Base-by-base conservation (phyloP, 2,329 filamentous ascomycete genomes). In the Ascocoryne sarcoides region DNA sequence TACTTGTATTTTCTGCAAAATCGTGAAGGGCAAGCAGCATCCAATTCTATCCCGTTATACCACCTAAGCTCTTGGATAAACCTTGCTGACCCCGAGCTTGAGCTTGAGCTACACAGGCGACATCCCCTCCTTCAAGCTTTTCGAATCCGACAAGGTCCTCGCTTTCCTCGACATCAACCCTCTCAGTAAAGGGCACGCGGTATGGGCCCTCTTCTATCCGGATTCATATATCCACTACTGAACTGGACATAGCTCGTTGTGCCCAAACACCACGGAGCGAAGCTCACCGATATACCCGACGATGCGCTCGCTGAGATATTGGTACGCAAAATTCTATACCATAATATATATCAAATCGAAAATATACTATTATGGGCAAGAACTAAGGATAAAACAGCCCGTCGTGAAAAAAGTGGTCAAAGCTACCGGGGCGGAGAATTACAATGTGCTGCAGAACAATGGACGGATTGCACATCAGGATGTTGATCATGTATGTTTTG, bases 161-260 rank as follows among this genome's bases (percentile, higher is more conserved):
- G 92, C 92, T 8, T 98, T 98, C 64, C 82, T 98, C 51, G 92
- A 98, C 63, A 95, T 98, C 65, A 82, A 87, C 50, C 92, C 92
- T 3, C 69, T 96, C 16, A 87, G 82, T 63, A 76, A 76, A 59
- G 92, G 92, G 42, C 92, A 98, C 60, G 85, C 89, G 51, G 90
- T 95, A 71, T 56, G 79, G 64, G 21, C 3, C 35, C 31, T 21
- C 31, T 31, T 5, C 29, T 10, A 17, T n/a, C 15, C 19, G 9
- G 10, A 8, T 10, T 21, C 18, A 8, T 21, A 14, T 41, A 45
- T 26, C 23, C 23, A 26, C 23, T 7, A 26, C 12, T 12, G 7
- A 36, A 39, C 14, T 10, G 16, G 14, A 32, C 4, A 20, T 45
- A 60, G 90, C 87, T 98, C 59, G 83, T 98, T 45, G 94, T 98